Evolutionary conservation across 371 early-diverging fungal species (phyloP), one percentile per base, ranked within the genome.

Genomic region (Gilbertella persicaria): DNA sequence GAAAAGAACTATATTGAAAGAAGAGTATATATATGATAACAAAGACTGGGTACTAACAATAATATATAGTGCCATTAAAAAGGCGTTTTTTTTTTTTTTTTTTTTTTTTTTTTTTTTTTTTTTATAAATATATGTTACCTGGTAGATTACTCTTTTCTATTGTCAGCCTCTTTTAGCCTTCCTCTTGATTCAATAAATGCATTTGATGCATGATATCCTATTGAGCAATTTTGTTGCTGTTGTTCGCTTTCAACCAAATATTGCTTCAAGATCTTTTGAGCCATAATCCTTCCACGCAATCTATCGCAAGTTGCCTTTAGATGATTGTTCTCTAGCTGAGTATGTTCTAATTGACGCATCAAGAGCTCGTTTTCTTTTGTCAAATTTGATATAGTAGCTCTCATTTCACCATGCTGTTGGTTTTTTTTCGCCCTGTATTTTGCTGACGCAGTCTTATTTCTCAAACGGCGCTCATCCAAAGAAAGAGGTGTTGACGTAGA

Each of bases 391-490:
- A 85, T 85, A 68, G 71, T 78, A 3, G 66, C 42, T 25, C 73
- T 57, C 85, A 85, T 85, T 50, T 85, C 85, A 19, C 73, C 70
- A 26, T 82, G 81, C 39, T 82, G 82, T 39, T 73, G 69, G 33
- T 82, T 83, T 53, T 85, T 85, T 54, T 85, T 85, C 53, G 79
- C 80, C 5, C 85, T 69, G 51, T 85, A 85, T 52, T 85, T 85
- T 3, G 85, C 85, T 0, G 82, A 83, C 2, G 85, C 85, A 0
- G 82, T 76, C 51, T 85, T 85, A 62, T 85, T 85, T 38, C 83
- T 70, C 36, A 78, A 62, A 0, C 85, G 75, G 13, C 82, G 68
- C 42, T 85, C 85, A 36, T 71, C 73, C 0, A 79, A 57, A 2
- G 82, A 73, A 1, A 84, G 51, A 4, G 80, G 72, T 13, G 55